phyloP scores from a whole-genome alignment of 768 basidiomycete genomes.

The Lentinula detonsa region DNA sequence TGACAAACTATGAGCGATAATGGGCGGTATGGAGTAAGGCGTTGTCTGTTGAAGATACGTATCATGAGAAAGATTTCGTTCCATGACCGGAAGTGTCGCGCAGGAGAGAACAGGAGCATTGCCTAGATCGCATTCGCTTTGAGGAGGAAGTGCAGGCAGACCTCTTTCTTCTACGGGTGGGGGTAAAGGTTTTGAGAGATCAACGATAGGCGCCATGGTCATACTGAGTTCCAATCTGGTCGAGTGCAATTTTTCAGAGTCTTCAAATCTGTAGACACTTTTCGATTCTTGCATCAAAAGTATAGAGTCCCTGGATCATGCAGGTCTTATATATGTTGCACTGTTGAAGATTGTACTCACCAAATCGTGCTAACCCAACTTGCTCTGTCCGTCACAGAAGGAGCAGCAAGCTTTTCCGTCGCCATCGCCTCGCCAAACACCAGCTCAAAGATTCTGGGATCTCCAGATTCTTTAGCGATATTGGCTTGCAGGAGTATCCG shows the following conservation, averaged over 20 bases:
- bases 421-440: slow-evolving; percentile 39
- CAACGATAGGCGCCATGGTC: not conserved
- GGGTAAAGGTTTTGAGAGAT: slow-evolving; percentile 2
- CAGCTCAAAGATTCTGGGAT: slow-evolving; percentile 60
- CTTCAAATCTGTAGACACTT: slow-evolving; percentile 2
- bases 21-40: not conserved
- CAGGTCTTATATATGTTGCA: not conserved
- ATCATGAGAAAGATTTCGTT: not conserved
- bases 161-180: slow-evolving; percentile 1
- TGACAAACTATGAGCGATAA: not conserved
- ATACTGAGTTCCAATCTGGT: not conserved
- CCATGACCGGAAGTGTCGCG: not conserved
- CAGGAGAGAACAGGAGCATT: not conserved
- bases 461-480: slow-evolving; percentile 24
- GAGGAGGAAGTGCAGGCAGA: slow-evolving; percentile 6
- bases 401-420: slow-evolving; percentile 57
- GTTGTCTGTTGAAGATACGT: not conserved
- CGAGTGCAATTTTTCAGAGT: not conserved
- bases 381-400: slow-evolving; percentile 56
- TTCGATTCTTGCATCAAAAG: slow-evolving; percentile 24
- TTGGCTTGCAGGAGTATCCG: slow-evolving; percentile 30
- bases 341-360: slow-evolving; percentile 27
- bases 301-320: slow-evolving; percentile 48
- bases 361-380: slow-evolving; percentile 74
- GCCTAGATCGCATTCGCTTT: not conserved